Evolutionary conservation across 345 rosid genomes (phyloP).

Genomic region (Capsella bursapastoris): DNA sequence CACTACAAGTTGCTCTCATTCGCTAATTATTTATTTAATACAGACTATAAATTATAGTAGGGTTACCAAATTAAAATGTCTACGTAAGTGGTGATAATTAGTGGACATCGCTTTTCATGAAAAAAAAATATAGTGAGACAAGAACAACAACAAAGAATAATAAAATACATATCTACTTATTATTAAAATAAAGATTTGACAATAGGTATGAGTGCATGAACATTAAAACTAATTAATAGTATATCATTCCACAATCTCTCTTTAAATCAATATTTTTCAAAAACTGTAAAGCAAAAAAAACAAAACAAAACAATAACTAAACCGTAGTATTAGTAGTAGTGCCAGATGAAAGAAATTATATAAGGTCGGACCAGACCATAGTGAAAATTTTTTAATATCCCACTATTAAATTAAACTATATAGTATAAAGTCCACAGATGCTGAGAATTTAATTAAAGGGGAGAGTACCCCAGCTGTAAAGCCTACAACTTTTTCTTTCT

Average conservation of each 20-base stretch:
- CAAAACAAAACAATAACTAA: conserved; percentile 17
- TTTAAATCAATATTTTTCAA: neutral
- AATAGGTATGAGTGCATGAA: conserved; percentile 35
- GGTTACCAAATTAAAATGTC: conserved; percentile 7
- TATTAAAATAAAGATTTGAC: conserved; percentile 26
- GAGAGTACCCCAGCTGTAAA: conserved; percentile 43
- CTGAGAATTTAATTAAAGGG: conserved; percentile 42
- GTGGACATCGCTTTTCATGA: conserved; percentile 37
- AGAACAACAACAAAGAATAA: neutral
- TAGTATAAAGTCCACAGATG: conserved; percentile 38
- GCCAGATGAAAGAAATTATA: conserved; percentile 38
- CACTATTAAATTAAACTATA: neutral
- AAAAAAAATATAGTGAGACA: conserved; percentile 21
- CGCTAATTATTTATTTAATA: conserved; percentile 15
- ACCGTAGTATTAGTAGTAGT: neutral
- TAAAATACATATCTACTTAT: neutral
- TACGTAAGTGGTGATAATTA: conserved; percentile 24
- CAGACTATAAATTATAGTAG: neutral
- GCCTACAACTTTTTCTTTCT: conserved; percentile 42
- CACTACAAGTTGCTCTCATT: conserved; percentile 25
- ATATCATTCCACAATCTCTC: conserved; percentile 9
- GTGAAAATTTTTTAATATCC: neutral
- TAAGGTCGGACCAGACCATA: conserved; percentile 31
- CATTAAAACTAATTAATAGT: conserved; percentile 25
- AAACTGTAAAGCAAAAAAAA: neutral